A percentile compares a stretch with the other conserved stretches of the same genome.
Conservation (phyloP, 2,329 filamentous ascomycete species). For the Cordyceps pruinosa region DNA sequence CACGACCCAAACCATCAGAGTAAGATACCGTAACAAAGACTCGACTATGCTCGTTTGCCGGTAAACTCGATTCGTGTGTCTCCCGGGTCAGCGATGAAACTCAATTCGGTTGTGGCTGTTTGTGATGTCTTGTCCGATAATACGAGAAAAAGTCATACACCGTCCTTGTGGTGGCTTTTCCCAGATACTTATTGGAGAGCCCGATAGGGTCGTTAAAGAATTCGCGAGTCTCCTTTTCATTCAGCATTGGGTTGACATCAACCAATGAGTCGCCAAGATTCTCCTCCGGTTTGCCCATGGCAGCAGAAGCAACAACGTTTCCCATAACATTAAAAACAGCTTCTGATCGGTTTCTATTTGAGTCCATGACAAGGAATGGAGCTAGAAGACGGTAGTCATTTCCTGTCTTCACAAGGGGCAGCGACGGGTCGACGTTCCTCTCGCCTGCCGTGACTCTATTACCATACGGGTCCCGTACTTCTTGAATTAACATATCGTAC, state of each 20-base stretch:
- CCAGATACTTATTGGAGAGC: not conserved
- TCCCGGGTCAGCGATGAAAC: constrained; percentile 2
- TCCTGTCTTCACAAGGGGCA: constrained; percentile 1
- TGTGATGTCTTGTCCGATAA: constrained; percentile 1
- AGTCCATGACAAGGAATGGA: constrained; percentile 9
- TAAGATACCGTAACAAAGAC: constrained; percentile 5
- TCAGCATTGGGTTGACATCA: not conserved
- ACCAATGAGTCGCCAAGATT: constrained; percentile 6
- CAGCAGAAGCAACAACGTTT: constrained; percentile 5
- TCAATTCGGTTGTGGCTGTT: constrained; percentile 8
- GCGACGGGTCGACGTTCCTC: constrained; percentile 1
- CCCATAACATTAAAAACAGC: constrained; percentile 8
- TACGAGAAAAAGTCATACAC: constrained; percentile 9
- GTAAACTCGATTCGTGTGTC: constrained; percentile 4
- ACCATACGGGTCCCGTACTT: constrained; percentile 6
- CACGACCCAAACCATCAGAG: constrained; percentile 7
- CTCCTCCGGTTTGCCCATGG: constrained; percentile 11
- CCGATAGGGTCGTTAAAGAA: not conserved
- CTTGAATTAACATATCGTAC: constrained; percentile 4
- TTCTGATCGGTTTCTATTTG: constrained; percentile 9
- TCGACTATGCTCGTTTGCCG: not conserved
- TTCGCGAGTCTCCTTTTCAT: not conserved
- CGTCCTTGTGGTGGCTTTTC: not conserved
- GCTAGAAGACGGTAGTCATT: constrained; percentile 10
- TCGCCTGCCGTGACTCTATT: constrained; percentile 9